Conservation (phyloP, 2,329 filamentous ascomycete species). For the Colletotrichum tanaceti region DNA sequence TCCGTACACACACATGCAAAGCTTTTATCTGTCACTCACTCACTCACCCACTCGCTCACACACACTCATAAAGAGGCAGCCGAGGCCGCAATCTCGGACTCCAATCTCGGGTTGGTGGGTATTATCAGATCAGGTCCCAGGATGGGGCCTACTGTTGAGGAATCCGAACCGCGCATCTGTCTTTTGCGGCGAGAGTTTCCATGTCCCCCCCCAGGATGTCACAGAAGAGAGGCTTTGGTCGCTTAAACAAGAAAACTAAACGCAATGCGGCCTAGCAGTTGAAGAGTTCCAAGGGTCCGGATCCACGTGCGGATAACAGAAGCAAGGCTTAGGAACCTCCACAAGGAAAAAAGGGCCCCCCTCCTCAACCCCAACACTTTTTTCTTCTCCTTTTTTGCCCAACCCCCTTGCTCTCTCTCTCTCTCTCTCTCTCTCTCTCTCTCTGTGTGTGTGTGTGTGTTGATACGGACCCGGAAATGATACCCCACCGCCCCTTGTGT, state of each 20-base stretch:
- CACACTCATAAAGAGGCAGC: conserved; percentile 19
- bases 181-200: background rate
- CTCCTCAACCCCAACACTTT: conserved; percentile 40
- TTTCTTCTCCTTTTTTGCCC: background rate
- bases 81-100: too few relatives aligned
- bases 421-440: too few relatives aligned
- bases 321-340: conserved; percentile 24
- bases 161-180: conserved; percentile 30
- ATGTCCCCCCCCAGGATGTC: background rate
- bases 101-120: conserved; percentile 32
- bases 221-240: conserved; percentile 23
- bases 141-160: conserved; percentile 31
- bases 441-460: too few relatives aligned
- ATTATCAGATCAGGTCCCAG: background rate
- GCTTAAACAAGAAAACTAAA: conserved; percentile 26
- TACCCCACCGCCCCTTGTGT: conserved; percentile 24
- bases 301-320: conserved; percentile 27
- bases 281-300: conserved; percentile 26
- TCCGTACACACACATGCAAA: too few relatives aligned
- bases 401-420: conserved; percentile 16
- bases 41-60: too few relatives aligned
- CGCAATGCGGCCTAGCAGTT: background rate
- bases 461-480: conserved; percentile 22
- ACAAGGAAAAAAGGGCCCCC: conserved; percentile 6
- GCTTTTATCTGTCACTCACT: too few relatives aligned